Percentiles rank a stretch among this genome's conserved stretches.
Evolutionary conservation across 1,284 basidiomycete genomes (phyloP).

Genomic region (Puccinia coronata): DNA sequence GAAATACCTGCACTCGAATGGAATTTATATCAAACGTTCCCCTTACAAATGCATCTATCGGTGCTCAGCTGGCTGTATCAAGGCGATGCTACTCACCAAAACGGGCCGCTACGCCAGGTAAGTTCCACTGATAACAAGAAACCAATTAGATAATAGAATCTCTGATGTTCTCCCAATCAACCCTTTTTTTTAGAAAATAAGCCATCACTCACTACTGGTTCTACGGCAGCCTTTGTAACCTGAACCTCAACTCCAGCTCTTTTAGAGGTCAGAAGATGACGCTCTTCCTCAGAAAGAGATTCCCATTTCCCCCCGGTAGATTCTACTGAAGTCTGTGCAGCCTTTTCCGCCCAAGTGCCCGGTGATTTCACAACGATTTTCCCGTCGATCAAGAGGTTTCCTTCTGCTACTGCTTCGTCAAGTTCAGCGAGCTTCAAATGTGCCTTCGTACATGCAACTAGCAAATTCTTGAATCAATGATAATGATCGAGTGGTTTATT

Average conservation of each 20-base stretch:
- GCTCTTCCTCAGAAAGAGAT: slow-evolving; percentile 64
- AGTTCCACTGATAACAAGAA: slow-evolving; percentile 67
- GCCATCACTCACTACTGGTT: slow-evolving; percentile 54
- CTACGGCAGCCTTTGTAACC: slow-evolving; percentile 69
- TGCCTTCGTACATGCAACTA: slow-evolving; percentile 81
- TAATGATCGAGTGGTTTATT: slow-evolving; percentile 70
- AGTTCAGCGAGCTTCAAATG: slow-evolving; percentile 87
- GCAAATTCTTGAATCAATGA: slow-evolving; percentile 67
- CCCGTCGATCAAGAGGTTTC: slow-evolving; percentile 76
- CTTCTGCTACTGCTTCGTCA: slow-evolving; percentile 73
- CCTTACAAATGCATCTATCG: slow-evolving; percentile 70
- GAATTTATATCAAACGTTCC: slow-evolving; percentile 21
- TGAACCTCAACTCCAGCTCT: slow-evolving; percentile 83
- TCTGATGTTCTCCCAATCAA: not conserved
- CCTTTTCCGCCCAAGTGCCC: slow-evolving; percentile 58
- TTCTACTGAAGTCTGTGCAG: slow-evolving; percentile 60
- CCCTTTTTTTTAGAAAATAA: not conserved
- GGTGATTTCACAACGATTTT: slow-evolving; percentile 72
- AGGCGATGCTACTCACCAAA: slow-evolving; percentile 9
- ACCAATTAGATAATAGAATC: not conserved
- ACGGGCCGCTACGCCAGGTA: slow-evolving; percentile 69
- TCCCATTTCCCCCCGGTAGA: slow-evolving; percentile 33
- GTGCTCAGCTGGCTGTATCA: slow-evolving; percentile 65
- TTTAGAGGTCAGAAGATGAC: slow-evolving; percentile 58
- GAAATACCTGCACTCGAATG: slow-evolving; percentile 60